phyloP scores from a whole-genome alignment of 495 filamentous ascomycete species.

The Xylaria scruposa region DNA sequence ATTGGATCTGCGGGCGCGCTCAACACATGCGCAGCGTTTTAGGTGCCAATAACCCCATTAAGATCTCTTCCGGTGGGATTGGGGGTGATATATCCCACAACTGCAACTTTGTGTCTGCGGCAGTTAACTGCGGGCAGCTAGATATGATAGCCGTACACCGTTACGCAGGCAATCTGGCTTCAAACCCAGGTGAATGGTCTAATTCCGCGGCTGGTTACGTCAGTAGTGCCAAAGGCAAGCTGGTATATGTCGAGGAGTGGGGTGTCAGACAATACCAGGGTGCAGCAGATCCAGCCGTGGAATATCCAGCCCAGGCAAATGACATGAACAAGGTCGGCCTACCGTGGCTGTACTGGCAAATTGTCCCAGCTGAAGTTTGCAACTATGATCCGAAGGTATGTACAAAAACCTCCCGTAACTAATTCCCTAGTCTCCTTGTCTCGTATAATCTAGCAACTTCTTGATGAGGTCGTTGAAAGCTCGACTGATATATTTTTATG shows the following conservation, averaged over 20 bases:
- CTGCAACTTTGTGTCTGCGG: constrained; percentile 34
- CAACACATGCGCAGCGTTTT: constrained; percentile 32
- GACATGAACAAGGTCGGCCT: constrained; percentile 35
- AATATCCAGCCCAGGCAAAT: constrained; percentile 36
- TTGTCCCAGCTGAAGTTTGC: constrained; percentile 32
- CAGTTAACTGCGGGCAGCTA: constrained; percentile 33
- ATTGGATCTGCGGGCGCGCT: constrained; percentile 46
- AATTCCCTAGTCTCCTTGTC: no score
- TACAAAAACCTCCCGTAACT: no score
- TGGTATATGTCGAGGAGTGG: constrained; percentile 40
- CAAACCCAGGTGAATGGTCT: constrained; percentile 32
- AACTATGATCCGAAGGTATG: constrained; percentile 28
- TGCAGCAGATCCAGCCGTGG: constrained; percentile 24
- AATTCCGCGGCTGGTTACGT: constrained; percentile 26
- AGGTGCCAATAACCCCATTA: constrained; percentile 33
- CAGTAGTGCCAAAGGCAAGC: constrained; percentile 33
- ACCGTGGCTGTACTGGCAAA: constrained; percentile 39
- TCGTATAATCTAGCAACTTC: no score
- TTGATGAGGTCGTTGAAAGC: no score
- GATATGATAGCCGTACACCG: constrained; percentile 40
- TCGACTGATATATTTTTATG: no score
- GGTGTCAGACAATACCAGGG: constrained; percentile 33
- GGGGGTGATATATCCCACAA: constrained; percentile 38
- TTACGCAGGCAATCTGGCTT: constrained; percentile 32
- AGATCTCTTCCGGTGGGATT: constrained; percentile 39